Evolutionary conservation across 2,329 filamentous ascomycete genomes (phyloP), one percentile per base, ranked within the genome.

Genomic region (Tolypocladium album): DNA sequence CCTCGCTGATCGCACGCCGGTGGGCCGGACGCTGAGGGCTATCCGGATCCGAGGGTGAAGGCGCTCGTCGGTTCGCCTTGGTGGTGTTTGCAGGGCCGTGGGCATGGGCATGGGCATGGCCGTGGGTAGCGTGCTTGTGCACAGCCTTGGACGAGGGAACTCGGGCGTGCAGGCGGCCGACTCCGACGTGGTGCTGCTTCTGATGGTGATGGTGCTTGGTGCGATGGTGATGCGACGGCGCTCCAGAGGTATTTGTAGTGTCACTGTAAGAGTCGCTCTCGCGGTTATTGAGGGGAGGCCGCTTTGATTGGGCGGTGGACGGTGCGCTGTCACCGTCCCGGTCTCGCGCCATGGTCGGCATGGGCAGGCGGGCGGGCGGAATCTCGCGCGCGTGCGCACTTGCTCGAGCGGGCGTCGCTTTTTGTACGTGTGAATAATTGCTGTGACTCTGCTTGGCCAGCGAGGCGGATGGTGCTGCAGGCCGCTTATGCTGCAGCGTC

Each of bases 291-390:
- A 72, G 70, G 59, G 73, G 64, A 68, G 79, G 75, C 34, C 78
- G 77, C 74, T 82, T 82, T 82, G 79, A 82, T 82, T 83, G 80
- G 80, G 74, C 72, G 69, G 72, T 71, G 65, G 74, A 71, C 65
- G 76, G 74, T 72, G 76, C 72, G 73, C 76, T 78, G 71, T 79
- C 76, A 66, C 68, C 69, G 66, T 82, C 77, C 70, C 71, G 75
- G 69, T 79, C 78, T 67, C 72, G 73, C 67, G 74, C 69, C 77
- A 74, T 76, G 71, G 64, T 71, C 42, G 43, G 11, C n/a, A 24
- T 42, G 34, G 31, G 36, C 17, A 56, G 27, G 39, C 15, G 55
- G 24, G 38, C 11, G 58, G 53, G 52, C 39, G 58, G 27, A 31
- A 52, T 9, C 27, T n/a, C 27, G 58, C 38, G 38, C 40, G 58